Conservation (phyloP, 2,329 filamentous ascomycete species). For the Fusarium newnesense region DNA sequence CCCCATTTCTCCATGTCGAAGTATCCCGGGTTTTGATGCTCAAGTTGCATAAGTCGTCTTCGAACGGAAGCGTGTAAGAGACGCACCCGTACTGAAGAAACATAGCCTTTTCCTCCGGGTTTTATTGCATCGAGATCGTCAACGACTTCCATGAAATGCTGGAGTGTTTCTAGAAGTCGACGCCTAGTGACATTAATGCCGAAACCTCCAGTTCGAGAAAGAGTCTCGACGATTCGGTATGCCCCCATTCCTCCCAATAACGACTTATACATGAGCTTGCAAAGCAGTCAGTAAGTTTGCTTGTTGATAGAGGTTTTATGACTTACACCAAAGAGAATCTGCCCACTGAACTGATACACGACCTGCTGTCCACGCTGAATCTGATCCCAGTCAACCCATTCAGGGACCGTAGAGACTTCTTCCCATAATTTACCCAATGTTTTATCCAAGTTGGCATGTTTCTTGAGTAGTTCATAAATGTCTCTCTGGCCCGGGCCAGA, state of each 20-base stretch:
- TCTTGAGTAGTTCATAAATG: constrained; percentile 69
- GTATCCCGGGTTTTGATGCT: constrained; percentile 64
- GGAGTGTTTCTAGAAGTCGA: constrained; percentile 75
- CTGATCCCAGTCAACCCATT: constrained; percentile 83
- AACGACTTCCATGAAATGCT: constrained; percentile 79
- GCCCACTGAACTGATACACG: constrained; percentile 79
- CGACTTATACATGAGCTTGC: constrained; percentile 69
- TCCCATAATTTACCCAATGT: constrained; percentile 69
- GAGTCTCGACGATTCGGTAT: constrained; percentile 77
- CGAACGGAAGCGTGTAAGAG: constrained; percentile 73
- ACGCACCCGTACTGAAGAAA: constrained; percentile 71
- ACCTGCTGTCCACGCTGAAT: constrained; percentile 79
- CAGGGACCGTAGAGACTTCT: constrained; percentile 73
- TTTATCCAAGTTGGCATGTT: constrained; percentile 66
- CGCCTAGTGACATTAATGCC: constrained; percentile 72
- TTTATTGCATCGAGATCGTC: constrained; percentile 71
- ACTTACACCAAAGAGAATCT: constrained; percentile 67
- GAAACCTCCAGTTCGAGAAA: constrained; percentile 80
- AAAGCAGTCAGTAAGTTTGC: not conserved
- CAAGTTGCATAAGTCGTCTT: constrained; percentile 68
- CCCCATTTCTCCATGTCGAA: constrained; percentile 68
- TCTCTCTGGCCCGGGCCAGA: constrained; percentile 59
- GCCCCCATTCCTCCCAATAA: constrained; percentile 78
- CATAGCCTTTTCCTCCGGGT: constrained; percentile 70
- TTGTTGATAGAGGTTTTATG: not conserved